Percentiles rank a stretch among this genome's conserved stretches.
Evolutionary conservation across 148 eudicot genomes (phyloP).

Genomic region (Rhododendron mucronatum): DNA sequence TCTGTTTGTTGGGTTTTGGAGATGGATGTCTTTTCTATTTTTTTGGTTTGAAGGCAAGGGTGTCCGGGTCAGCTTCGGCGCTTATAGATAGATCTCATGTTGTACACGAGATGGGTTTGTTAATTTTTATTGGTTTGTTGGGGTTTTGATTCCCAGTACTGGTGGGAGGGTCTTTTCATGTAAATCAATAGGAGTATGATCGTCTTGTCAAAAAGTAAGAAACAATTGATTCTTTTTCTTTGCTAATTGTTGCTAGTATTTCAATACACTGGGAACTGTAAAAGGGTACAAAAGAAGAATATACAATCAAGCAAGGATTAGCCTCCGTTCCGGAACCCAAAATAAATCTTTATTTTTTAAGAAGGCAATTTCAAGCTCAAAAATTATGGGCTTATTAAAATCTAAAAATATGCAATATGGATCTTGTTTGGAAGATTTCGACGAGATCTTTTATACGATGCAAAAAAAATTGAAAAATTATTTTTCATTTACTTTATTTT

Average conservation of each 20-base stretch:
- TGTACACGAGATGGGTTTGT: not conserved
- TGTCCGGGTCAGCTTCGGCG: accelerated
- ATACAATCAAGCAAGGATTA: not conserved
- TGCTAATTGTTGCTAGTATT: not conserved
- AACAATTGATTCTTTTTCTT: not conserved
- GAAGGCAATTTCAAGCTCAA: too few relatives aligned
- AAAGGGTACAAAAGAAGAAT: constrained; percentile 6
- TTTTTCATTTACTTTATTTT: too few relatives aligned
- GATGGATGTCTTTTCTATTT: too few relatives aligned
- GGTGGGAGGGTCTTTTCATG: constrained; percentile 16
- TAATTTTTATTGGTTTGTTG: not conserved
- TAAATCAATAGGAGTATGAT: not conserved
- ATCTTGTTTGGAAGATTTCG: too few relatives aligned
- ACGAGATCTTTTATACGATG: too few relatives aligned
- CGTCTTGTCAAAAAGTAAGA: not conserved
- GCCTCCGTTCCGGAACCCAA: too few relatives aligned
- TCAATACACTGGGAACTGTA: not conserved
- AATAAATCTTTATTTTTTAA: too few relatives aligned
- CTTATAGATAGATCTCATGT: not conserved
- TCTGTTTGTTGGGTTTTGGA: not conserved
- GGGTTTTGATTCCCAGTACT: constrained; percentile 6
- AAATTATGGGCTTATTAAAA: too few relatives aligned
- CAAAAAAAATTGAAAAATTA: too few relatives aligned
- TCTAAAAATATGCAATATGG: too few relatives aligned
- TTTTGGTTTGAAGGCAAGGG: too few relatives aligned